Base-by-base conservation (phyloP, 129 eudicot genomes). In the Ambrosia artemisiifolia region DNA sequence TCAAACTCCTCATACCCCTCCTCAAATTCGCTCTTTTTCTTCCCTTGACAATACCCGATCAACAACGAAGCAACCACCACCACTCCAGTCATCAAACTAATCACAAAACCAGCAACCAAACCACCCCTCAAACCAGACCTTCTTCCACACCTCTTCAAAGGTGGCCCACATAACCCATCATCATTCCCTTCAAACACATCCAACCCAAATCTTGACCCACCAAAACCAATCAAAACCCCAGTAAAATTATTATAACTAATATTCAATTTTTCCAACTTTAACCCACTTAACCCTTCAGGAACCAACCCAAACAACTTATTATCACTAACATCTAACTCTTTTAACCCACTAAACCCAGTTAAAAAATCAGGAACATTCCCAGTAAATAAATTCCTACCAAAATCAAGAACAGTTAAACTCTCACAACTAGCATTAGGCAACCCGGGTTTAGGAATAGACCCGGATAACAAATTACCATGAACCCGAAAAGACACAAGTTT, bases 21-120 rank as follows among this genome's bases (percentile, higher is more conserved):
- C 4, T 85, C 90, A 3, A 53, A 48, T 42, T 77, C 75, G 76
- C 53, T 89, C 71, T 66, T 89, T 60, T 74, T 87, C 80, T 84
- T 93, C 74, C 94, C 88, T 79, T 93, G 96, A 68, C 75, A 78
- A 71, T 87, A 89, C 16, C 98, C 96, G 57, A 93, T 89, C 36
- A 87, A 60, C 53, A 93, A 43, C 11, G 98, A 89, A 7, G 88
- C 98, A 11, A 81, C 65, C 33, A 93, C 95, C 6, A 93, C 98
- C n/a, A 80, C 73, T 2, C 90, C 90, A 0, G 96, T 70, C 95
- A 93, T 93, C 68, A 90, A 76, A 71, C 96, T 89, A 63, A 93
- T 90, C 65, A 93, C 95, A 42, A 93, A 63, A 3, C 96, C 95
- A 44, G 98, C 98, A 55, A 89, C 78, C 2, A 89, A 87, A 61